These are phyloP conservation scores for Amaranthus tricolor DNA, from an alignment of 179 eudicot genomes.

Conservation along the genomic window DNA sequence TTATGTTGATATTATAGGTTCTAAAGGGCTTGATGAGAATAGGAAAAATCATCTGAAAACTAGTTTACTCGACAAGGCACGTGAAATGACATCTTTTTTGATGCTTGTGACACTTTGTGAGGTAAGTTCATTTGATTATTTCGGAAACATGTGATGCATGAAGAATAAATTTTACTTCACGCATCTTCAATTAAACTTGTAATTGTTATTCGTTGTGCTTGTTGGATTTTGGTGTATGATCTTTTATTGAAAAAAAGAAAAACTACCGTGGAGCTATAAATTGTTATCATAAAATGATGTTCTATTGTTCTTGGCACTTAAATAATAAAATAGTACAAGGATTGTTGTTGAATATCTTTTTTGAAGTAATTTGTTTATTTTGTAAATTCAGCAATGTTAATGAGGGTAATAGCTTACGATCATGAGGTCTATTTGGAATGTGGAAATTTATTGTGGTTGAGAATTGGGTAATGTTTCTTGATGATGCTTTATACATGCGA, in stretches of 20 bases:
- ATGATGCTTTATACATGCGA: not conserved
- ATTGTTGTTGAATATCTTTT: no score
- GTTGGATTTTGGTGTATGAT: no score
- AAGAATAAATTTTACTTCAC: not conserved
- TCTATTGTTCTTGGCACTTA: not conserved
- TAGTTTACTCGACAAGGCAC: slow-evolving; percentile 52
- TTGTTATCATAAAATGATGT: not conserved
- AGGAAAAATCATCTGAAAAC: slow-evolving; percentile 53
- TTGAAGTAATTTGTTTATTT: not conserved
- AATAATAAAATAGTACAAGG: not conserved
- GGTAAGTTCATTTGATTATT: slow-evolving; percentile 41
- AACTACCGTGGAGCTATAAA: not conserved
- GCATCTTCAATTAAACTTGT: not conserved
- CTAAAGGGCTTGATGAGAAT: slow-evolving; percentile 85
- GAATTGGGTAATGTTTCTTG: no score
- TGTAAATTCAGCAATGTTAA: not conserved
- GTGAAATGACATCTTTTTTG: slow-evolving; percentile 66
- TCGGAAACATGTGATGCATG: not conserved
- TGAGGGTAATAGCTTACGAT: not conserved
- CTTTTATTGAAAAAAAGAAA: not conserved
- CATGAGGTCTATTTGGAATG: not conserved
- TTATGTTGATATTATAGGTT: slow-evolving; percentile 53
- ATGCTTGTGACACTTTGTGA: slow-evolving; percentile 97
- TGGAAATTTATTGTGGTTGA: not conserved
- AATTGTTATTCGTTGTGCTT: no score